phyloP scores from a whole-genome alignment of 306 rosid genomes.

The Casuarina glauca region DNA sequence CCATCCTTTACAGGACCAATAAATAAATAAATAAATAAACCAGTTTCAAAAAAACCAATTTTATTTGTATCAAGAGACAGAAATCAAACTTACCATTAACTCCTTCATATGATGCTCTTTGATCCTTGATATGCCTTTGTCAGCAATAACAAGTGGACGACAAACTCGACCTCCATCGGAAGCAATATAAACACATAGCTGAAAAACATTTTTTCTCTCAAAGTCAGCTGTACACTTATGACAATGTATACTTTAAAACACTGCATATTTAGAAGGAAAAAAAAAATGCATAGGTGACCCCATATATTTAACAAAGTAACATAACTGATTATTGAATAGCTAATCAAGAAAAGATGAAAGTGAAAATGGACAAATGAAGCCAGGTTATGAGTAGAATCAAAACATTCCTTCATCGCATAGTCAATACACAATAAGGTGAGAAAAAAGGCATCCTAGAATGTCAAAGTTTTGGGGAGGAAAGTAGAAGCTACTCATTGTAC shows the following conservation, averaged over 20 bases:
- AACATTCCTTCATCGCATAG: neutral
- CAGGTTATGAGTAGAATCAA: neutral
- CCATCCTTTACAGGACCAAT: conserved; percentile 66
- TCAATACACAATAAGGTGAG: neutral
- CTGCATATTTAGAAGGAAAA: conserved; percentile 5
- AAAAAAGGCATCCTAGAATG: neutral
- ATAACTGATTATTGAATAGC: neutral
- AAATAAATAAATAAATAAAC: conserved; percentile 4
- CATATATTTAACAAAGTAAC: neutral
- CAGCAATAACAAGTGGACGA: conserved; percentile 94
- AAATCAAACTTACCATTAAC: conserved; percentile 53
- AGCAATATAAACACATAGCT: conserved; percentile 85
- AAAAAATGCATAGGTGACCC: neutral
- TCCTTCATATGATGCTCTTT: conserved; percentile 92
- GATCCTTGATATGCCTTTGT: conserved; percentile 81
- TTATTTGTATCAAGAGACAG: conserved; percentile 22
- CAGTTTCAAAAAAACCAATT: conserved; percentile 3
- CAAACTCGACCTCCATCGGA: conserved; percentile 99
- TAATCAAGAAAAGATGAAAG: neutral
- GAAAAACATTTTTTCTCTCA: conserved; percentile 32
- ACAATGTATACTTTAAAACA: conserved; percentile 11
- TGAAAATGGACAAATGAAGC: neutral
- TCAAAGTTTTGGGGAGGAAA: neutral
- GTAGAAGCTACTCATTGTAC: neutral
- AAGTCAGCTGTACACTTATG: conserved; percentile 13